These are phyloP conservation scores for Botryosphaeria dothidea DNA, from an alignment of 2,329 filamentous ascomycete species.

Conservation along the genomic window DNA sequence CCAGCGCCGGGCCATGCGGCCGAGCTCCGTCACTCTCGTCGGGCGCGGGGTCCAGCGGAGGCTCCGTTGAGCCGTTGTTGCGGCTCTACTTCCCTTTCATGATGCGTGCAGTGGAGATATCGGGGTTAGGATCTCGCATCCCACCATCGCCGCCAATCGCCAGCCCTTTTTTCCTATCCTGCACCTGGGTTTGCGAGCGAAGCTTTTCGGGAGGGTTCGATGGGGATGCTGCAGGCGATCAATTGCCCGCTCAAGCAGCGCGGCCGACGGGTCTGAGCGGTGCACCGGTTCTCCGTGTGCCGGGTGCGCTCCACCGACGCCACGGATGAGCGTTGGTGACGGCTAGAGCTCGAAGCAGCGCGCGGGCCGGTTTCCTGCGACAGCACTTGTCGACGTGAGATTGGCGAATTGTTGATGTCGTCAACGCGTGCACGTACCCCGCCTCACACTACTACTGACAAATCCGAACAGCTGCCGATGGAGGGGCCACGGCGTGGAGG, in stretches of 20 bases:
- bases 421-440: slow-evolving; percentile 2
- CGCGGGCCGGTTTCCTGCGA: slow-evolving; percentile 1
- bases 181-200: neutral
- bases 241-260: neutral
- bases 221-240: neutral
- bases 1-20: neutral
- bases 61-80: neutral
- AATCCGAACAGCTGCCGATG: slow-evolving; percentile 7
- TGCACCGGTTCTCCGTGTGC: neutral
- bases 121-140: neutral
- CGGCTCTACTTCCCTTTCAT: neutral
- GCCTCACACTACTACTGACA: neutral
- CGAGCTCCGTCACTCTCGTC: neutral
- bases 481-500: neutral
- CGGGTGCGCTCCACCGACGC: neutral
- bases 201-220: neutral
- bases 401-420: neutral
- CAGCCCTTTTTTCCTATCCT: neutral
- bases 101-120: neutral
- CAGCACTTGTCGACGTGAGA: neutral
- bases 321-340: neutral
- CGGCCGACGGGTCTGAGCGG: neutral
- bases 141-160: neutral
- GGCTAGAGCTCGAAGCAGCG: neutral
- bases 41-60: neutral